These are phyloP conservation scores for Capsicum rhomboideum DNA, from an alignment of 257 asterid species.

Conservation along the genomic window DNA sequence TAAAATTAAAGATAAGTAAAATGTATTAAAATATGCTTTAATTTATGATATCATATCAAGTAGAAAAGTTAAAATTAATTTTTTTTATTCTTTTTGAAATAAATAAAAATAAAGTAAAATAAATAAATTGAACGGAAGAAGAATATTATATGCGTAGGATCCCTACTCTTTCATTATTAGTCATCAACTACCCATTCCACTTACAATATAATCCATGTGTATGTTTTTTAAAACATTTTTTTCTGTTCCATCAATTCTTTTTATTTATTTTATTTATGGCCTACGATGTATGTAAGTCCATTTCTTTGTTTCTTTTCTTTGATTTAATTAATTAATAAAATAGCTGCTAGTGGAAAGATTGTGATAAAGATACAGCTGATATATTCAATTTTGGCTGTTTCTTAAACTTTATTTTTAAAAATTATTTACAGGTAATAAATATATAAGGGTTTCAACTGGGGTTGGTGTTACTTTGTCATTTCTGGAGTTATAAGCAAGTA, in stretches of 20 bases:
- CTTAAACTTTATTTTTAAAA: background rate
- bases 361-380: constrained; percentile 2
- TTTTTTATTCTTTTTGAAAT: too few relatives aligned
- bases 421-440: background rate
- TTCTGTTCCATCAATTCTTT: background rate
- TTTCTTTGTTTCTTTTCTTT: background rate
- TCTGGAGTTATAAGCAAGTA: background rate
- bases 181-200: background rate
- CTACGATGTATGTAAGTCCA: background rate
- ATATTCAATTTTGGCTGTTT: constrained; percentile 1
- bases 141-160: background rate
- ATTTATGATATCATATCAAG: too few relatives aligned
- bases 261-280: too few relatives aligned
- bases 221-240: background rate
- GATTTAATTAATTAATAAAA: background rate
- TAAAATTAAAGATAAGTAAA: too few relatives aligned
- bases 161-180: background rate
- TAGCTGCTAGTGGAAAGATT: background rate
- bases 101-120: too few relatives aligned
- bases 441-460: background rate
- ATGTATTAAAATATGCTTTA: too few relatives aligned
- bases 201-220: background rate
- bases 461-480: background rate
- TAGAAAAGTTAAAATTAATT: too few relatives aligned
- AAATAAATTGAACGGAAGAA: too few relatives aligned